Evolutionary conservation across 208 protist species (phyloP).

Genomic region (Tetramitus jugosus): DNA sequence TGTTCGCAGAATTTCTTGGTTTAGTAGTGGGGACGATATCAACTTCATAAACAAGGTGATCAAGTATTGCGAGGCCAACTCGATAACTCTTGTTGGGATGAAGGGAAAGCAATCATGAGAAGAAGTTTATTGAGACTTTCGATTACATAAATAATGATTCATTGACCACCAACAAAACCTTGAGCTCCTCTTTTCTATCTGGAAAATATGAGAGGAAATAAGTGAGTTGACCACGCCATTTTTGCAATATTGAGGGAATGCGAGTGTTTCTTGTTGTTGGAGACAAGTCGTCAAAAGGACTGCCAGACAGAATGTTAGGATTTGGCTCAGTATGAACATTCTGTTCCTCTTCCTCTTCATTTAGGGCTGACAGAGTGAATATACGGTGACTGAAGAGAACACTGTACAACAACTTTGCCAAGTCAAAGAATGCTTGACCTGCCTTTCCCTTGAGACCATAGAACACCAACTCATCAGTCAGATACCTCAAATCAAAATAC

Average conservation of each 20-base stretch:
- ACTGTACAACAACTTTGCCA: conserved; percentile 6
- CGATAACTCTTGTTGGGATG: no score
- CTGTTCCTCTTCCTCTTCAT: neutral
- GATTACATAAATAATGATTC: no score
- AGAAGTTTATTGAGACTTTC: no score
- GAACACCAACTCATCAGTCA: conserved; percentile 11
- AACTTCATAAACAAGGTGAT: no score
- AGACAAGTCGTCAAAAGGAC: neutral
- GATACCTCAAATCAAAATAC: conserved; percentile 3
- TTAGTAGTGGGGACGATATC: no score
- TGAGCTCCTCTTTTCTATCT: neutral
- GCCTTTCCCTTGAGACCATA: conserved; percentile 2
- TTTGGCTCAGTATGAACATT: neutral
- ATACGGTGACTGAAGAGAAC: neutral
- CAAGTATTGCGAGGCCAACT: no score
- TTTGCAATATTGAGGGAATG: neutral
- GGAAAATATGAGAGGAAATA: conserved; percentile 12
- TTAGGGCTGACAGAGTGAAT: neutral
- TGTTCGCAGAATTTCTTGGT: no score
- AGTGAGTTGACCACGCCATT: neutral
- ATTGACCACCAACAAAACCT: no score
- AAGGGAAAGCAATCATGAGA: no score
- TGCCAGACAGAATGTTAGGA: neutral
- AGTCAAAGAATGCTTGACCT: neutral
- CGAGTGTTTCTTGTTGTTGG: neutral